Evolutionary conservation across 2,329 filamentous ascomycete species (phyloP).

Genomic region (Juglanconis juglandina): DNA sequence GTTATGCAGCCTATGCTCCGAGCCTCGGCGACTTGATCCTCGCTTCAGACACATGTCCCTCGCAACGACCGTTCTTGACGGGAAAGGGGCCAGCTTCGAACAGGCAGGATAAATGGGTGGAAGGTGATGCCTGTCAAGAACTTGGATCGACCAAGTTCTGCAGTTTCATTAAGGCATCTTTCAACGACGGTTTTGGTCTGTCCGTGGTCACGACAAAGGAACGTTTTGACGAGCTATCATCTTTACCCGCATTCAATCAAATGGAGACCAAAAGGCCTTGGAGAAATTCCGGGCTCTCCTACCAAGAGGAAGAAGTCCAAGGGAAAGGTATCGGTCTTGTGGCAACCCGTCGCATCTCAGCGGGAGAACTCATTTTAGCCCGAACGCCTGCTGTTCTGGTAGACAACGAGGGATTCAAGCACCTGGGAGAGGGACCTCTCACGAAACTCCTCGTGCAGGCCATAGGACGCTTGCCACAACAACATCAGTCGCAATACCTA

Average conservation of each 20-base stretch:
- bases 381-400: conserved; percentile 8
- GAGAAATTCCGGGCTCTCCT: neutral
- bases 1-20: neutral
- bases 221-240: neutral
- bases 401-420: neutral
- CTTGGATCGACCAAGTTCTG: neutral
- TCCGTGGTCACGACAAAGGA: conserved; percentile 1
- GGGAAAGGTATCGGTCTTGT: conserved; percentile 7
- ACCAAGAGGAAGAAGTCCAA: neutral
- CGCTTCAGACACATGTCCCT: neutral
- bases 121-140: conserved; percentile 7
- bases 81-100: neutral
- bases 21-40: neutral
- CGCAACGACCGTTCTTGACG: neutral
- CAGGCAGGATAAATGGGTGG: neutral
- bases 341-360: neutral
- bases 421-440: neutral
- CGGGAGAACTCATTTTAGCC: conserved; percentile 5
- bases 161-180: neutral
- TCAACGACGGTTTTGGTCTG: conserved; percentile 9
- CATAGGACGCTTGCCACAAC: neutral
- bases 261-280: neutral
- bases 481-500: conserved; percentile 1
- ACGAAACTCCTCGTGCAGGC: neutral
- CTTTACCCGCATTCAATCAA: neutral